Evolutionary conservation across 2,329 filamentous ascomycete genomes (phyloP).

Genomic region (Didymellaceae sp.): DNA sequence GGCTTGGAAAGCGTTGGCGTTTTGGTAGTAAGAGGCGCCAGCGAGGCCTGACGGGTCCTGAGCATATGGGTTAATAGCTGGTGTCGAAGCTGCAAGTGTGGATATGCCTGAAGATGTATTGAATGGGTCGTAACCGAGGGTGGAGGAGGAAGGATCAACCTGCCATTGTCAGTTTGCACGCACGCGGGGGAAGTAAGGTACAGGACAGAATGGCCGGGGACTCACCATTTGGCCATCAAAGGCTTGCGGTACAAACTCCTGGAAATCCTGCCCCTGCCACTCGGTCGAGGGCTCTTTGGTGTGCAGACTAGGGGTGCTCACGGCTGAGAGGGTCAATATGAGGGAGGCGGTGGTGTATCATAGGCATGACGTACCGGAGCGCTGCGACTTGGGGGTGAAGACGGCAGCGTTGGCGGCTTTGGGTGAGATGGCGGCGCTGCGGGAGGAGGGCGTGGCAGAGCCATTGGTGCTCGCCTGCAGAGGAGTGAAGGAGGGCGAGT

Average conservation of each 20-base stretch:
- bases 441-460: constrained; percentile 56
- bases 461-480: constrained; percentile 58
- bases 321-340: constrained; percentile 40
- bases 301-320: constrained; percentile 53
- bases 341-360: neutral
- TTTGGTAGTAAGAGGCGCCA: constrained; percentile 70
- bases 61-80: constrained; percentile 70
- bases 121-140: constrained; percentile 55
- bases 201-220: constrained; percentile 15
- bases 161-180: constrained; percentile 14
- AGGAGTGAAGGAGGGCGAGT: constrained; percentile 94
- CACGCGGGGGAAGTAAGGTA: neutral
- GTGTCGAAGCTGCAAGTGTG: constrained; percentile 41
- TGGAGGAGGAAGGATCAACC: constrained; percentile 43
- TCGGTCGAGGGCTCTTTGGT: constrained; percentile 56
- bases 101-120: constrained; percentile 45
- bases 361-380: constrained; percentile 46
- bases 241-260: constrained; percentile 62
- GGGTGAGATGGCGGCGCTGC: constrained; percentile 82
- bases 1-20: constrained; percentile 61
- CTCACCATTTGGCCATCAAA: constrained; percentile 61
- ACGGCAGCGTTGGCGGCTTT: constrained; percentile 88
- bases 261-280: constrained; percentile 57
- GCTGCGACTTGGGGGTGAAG: constrained; percentile 73
- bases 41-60: constrained; percentile 70